Percentiles rank a stretch among this genome's conserved stretches.
Conservation (phyloP, 768 basidiomycete species). For the Boletus rufocinnamomeus region DNA sequence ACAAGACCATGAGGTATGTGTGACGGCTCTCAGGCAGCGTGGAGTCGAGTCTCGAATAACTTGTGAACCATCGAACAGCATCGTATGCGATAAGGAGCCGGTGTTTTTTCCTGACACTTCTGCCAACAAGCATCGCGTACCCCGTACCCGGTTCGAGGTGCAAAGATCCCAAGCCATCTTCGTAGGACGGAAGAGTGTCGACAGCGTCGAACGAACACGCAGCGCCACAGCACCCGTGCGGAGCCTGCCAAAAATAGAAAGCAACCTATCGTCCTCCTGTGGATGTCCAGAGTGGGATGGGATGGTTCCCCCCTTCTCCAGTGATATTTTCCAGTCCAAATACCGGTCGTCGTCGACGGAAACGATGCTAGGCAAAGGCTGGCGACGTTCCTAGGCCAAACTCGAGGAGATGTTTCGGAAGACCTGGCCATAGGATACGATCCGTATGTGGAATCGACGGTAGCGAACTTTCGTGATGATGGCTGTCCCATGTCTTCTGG, state of each 20-base stretch:
- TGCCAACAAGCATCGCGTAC: not conserved
- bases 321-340: not conserved
- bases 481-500: not conserved
- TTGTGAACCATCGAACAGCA: not conserved
- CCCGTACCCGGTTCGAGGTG: not conserved
- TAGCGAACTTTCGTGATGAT: not conserved
- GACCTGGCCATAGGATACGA: not conserved
- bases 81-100: not conserved
- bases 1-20: not conserved
- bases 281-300: not conserved
- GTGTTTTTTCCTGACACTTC: not conserved
- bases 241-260: not conserved
- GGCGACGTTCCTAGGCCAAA: not conserved
- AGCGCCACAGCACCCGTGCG: not conserved
- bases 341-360: not conserved
- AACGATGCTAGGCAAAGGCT: not conserved
- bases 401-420: not conserved
- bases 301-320: not conserved
- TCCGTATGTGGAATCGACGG: not conserved
- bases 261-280: not conserved
- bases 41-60: not conserved
- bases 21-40: not conserved
- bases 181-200: not conserved
- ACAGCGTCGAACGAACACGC: not conserved
- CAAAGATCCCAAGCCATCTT: not conserved